Evolutionary conservation across 768 basidiomycete species (phyloP).

Genomic region (Rhodotorula diobovata): DNA sequence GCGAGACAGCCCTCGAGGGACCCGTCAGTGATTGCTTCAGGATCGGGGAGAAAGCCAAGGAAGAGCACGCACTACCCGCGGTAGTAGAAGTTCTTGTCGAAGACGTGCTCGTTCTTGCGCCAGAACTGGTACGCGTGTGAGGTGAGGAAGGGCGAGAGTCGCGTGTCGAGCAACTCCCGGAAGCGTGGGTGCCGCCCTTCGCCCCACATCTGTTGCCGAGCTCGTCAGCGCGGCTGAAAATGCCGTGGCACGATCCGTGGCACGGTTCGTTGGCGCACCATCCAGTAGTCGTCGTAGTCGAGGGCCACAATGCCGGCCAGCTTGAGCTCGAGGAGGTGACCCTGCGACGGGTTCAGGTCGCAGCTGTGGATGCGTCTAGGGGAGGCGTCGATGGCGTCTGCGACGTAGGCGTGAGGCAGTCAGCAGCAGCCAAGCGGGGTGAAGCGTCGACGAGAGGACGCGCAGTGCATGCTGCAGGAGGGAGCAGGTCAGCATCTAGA

Average conservation of each 20-base stretch:
- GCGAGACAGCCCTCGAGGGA: background rate
- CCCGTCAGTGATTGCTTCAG: background rate
- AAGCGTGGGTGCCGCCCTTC: slow-evolving; percentile 61
- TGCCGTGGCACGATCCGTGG: background rate
- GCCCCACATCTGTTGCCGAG: slow-evolving; percentile 56
- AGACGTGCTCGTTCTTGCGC: slow-evolving; percentile 57
- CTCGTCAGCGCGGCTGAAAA: background rate
- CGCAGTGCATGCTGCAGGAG: background rate
- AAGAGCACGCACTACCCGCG: slow-evolving; percentile 59
- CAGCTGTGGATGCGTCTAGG: slow-evolving; percentile 59
- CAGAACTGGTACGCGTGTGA: slow-evolving; percentile 73
- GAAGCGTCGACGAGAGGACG: background rate
- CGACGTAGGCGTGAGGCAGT: background rate
- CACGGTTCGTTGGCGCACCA: background rate
- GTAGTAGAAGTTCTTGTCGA: slow-evolving; percentile 60
- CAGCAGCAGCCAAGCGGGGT: background rate
- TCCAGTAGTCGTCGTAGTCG: slow-evolving; percentile 60
- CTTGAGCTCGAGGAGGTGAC: slow-evolving; percentile 73
- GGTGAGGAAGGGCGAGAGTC: slow-evolving; percentile 64
- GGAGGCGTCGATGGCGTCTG: slow-evolving; percentile 59
- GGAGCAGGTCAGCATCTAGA: background rate
- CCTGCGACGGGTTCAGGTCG: slow-evolving; percentile 63
- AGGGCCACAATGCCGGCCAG: slow-evolving; percentile 61
- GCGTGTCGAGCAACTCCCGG: slow-evolving; percentile 58
- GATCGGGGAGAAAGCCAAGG: background rate